Conservation (phyloP, 495 filamentous ascomycete species). For the Daldinia loculata region DNA sequence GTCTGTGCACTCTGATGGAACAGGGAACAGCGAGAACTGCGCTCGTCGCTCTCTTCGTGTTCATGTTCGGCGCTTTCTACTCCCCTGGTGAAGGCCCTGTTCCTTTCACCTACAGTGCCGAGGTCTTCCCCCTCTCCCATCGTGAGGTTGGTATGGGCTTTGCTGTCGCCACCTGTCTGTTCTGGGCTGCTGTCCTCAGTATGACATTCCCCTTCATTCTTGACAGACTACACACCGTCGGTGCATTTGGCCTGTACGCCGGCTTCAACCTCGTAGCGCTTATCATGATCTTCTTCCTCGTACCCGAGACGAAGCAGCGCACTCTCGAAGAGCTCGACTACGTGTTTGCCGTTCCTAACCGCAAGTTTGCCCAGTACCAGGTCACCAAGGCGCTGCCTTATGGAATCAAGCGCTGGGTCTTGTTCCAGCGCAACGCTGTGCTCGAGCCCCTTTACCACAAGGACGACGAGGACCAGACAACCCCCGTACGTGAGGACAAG, state of each 20-base stretch:
- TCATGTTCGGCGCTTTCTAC: conserved; percentile 76
- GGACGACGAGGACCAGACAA: conserved; percentile 26
- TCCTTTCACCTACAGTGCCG: conserved; percentile 81
- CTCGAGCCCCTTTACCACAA: conserved; percentile 70
- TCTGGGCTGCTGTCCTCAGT: conserved; percentile 71
- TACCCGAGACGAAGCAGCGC: conserved; percentile 74
- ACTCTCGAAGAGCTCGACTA: conserved; percentile 84
- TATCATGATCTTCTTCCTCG: conserved; percentile 71
- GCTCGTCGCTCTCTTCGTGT: conserved; percentile 74
- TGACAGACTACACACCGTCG: conserved; percentile 57
- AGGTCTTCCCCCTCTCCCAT: conserved; percentile 79
- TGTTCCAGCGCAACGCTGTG: conserved; percentile 62
- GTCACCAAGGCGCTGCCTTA: conserved; percentile 67
- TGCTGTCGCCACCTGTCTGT: conserved; percentile 73
- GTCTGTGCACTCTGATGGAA: conserved; percentile 75
- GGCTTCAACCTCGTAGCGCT: conserved; percentile 70
- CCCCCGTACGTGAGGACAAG: neutral
- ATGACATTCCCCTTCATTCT: conserved; percentile 73
- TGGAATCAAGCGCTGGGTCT: conserved; percentile 73
- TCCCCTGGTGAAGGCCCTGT: conserved; percentile 84
- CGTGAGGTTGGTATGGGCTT: conserved; percentile 79
- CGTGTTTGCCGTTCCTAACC: conserved; percentile 77
- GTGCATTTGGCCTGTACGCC: conserved; percentile 69
- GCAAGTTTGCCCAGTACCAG: conserved; percentile 72
- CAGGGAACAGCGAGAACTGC: conserved; percentile 52